Evolutionary conservation across 225 moss, liverwort and hornwort species (phyloP).

Genomic region (Neckera pumila): DNA sequence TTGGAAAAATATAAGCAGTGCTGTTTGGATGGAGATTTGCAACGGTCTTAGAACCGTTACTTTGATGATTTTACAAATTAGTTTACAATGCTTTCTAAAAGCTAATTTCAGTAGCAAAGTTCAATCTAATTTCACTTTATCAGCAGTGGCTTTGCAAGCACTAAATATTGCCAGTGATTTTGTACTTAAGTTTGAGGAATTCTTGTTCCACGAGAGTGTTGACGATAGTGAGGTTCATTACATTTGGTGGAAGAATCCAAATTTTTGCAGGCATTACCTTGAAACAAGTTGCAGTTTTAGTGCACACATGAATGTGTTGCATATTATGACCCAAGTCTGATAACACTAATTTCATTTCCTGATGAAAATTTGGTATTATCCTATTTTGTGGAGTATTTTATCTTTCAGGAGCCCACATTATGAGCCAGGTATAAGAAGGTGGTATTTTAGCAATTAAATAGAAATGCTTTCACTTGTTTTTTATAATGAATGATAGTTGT

Average conservation of each 20-base stretch:
- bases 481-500: not conserved
- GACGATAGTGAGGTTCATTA: not conserved
- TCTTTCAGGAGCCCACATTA: not conserved
- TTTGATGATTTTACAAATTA: not conserved
- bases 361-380: not conserved
- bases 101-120: not conserved
- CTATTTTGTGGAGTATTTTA: not conserved
- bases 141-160: not conserved
- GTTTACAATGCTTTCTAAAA: not conserved
- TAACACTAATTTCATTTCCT: not conserved
- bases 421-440: no score
- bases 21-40: not conserved
- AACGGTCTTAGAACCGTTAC: not conserved
- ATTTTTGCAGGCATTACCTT: not conserved
- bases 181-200: not conserved
- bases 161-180: not conserved
- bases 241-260: not conserved
- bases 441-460: not conserved
- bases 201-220: not conserved
- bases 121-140: not conserved
- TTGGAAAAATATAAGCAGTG: not conserved
- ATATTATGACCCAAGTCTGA: not conserved
- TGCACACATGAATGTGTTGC: not conserved
- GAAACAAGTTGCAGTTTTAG: not conserved
- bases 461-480: not conserved